Base-by-base conservation (phyloP, 441 rosid species). In the Mallotus japonicus region DNA sequence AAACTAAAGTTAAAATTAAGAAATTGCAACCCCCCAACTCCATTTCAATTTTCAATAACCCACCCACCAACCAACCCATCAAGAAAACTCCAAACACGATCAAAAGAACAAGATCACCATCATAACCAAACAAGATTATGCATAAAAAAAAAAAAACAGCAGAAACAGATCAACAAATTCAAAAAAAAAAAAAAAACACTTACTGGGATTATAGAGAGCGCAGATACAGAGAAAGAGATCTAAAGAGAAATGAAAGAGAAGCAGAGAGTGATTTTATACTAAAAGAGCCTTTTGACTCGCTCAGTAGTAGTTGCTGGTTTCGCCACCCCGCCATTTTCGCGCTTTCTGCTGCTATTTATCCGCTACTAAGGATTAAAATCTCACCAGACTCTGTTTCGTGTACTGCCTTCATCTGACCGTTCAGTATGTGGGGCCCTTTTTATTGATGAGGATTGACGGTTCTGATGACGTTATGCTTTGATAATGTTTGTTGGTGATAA, bases 241-340 rank as follows among this genome's bases (percentile, higher is more conserved):
- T n/a, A 2, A 62, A 67, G 34, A 61, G 53, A 44, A 6, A 47
- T n/a, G 63, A 3, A 40, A 51, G 19, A 61, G 47, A 60, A 67
- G 61, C 17, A 7, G 28, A 28, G 42, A 19, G 11, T 1, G n/a
- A 56, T 69, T 37, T 15, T 75, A 62, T 67, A 63, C 14, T 62
- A 40, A 11, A 76, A 19, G n/a, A 28, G 76, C 55, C 40, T 37
- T 32, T 44, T 67, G 81, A 81, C 77, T 64, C 78, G 83, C 53
- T 80, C 78, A 14, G 32, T 28, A 28, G 32, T 2, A 28, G 6
- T 37, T 37, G 40, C 40, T 37, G 1, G 6, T 28, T 71, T 67
- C 1, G 9, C 50, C 62, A 57, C 78, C 79, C 79, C 83, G 75
- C 81, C 40, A 44, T 64, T 75, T 75, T 72, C 72, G 79, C 56